These are phyloP conservation scores for Colletotrichum falcatum DNA, from an alignment of 2,329 filamentous ascomycete species.

Conservation along the genomic window DNA sequence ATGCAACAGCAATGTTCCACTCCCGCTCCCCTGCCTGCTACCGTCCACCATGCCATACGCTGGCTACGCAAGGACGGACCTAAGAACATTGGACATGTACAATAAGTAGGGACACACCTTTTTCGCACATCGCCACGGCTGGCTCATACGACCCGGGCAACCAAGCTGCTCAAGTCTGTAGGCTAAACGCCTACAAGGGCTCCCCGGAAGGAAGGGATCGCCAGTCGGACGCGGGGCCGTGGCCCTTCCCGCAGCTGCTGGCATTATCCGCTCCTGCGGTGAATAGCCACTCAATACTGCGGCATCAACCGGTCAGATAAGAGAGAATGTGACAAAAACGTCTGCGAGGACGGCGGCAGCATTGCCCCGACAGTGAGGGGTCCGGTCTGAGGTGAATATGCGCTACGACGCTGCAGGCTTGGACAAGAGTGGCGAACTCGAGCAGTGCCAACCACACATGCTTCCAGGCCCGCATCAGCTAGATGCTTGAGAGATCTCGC, in stretches of 20 bases:
- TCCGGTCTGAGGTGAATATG: background rate
- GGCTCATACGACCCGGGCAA: background rate
- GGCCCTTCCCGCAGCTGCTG: conserved; percentile 14
- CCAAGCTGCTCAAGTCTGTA: background rate
- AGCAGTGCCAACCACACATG: background rate
- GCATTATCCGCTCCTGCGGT: background rate
- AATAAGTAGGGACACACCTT: too few relatives aligned
- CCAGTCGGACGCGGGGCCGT: background rate
- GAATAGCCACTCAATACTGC: conserved; percentile 5
- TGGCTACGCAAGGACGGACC: too few relatives aligned
- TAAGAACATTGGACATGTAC: too few relatives aligned
- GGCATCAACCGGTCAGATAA: background rate
- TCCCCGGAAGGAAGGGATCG: background rate
- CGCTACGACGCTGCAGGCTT: background rate
- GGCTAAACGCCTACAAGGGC: background rate
- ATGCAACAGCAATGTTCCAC: too few relatives aligned
- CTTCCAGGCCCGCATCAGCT: background rate
- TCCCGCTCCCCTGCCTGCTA: too few relatives aligned
- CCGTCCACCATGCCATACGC: too few relatives aligned
- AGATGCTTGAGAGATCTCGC: background rate
- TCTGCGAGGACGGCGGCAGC: background rate
- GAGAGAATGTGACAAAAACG: background rate
- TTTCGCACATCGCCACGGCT: too few relatives aligned
- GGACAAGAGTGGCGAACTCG: background rate
- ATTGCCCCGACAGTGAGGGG: background rate